phyloP scores from a whole-genome alignment of 2,329 filamentous ascomycete species.

The Aspergillus sp. region DNA sequence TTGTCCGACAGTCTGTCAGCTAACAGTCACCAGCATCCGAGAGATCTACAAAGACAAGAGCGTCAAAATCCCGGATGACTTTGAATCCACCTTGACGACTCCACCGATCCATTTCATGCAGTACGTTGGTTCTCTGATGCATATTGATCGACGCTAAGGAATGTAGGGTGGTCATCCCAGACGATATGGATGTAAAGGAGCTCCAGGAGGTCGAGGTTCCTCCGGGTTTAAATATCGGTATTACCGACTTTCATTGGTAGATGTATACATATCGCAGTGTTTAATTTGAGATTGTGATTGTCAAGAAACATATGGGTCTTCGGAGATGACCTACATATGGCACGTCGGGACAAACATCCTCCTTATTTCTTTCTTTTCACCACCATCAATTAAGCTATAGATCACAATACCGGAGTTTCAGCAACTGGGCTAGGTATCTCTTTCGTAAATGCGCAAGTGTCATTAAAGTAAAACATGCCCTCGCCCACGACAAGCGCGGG shows the following conservation, averaged over 20 bases:
- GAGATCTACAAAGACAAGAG: constrained; percentile 11
- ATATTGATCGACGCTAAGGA: neutral
- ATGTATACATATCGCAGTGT: neutral
- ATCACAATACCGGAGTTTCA: too few relatives aligned
- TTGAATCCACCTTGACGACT: constrained; percentile 16
- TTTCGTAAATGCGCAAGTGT: too few relatives aligned
- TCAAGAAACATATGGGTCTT: neutral
- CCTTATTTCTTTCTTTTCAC: too few relatives aligned
- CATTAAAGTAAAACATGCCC: too few relatives aligned
- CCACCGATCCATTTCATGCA: constrained; percentile 20
- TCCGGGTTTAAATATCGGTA: constrained; percentile 11
- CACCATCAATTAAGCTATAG: too few relatives aligned
- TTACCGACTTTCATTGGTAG: constrained; percentile 7
- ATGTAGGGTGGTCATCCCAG: constrained; percentile 10
- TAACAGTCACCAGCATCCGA: constrained; percentile 2
- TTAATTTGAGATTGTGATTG: neutral
- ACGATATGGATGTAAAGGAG: constrained; percentile 10
- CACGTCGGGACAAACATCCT: too few relatives aligned
- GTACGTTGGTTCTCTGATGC: constrained; percentile 5
- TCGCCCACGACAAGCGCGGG: too few relatives aligned
- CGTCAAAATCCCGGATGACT: constrained; percentile 16
- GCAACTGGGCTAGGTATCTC: too few relatives aligned
- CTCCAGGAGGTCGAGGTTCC: constrained; percentile 11
- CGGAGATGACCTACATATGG: too few relatives aligned
- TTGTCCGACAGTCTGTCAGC: neutral